Conservation (phyloP, 2,329 filamentous ascomycete species). For the Diaporthe ampelina region DNA sequence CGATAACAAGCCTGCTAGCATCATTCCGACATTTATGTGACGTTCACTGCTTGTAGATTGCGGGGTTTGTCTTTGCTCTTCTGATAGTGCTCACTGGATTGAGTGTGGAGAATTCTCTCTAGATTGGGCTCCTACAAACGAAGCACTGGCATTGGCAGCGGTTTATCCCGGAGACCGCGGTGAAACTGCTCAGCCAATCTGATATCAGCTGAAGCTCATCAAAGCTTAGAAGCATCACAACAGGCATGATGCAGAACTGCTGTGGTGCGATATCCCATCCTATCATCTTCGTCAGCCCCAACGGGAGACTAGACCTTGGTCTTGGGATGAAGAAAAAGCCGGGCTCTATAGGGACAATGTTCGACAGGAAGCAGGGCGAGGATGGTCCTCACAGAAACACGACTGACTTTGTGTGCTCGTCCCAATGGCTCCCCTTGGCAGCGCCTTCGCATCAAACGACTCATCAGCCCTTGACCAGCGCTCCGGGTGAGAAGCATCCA, state of each 20-base stretch:
- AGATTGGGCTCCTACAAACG: slow-evolving; percentile 22
- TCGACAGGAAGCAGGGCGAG: too few species aligned
- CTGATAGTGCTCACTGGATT: neutral
- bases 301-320: neutral
- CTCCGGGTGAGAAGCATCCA: slow-evolving; percentile 31
- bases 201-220: slow-evolving; percentile 45
- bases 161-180: slow-evolving; percentile 30
- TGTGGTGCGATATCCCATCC: slow-evolving; percentile 44
- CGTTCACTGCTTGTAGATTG: neutral
- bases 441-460: slow-evolving; percentile 36
- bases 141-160: slow-evolving; percentile 38
- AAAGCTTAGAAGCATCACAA: slow-evolving; percentile 44
- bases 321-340: too few species aligned
- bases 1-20: neutral
- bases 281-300: slow-evolving; percentile 17
- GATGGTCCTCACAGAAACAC: slow-evolving; percentile 13
- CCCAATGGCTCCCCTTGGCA: slow-evolving; percentile 20
- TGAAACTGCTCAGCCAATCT: slow-evolving; percentile 34
- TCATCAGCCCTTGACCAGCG: slow-evolving; percentile 34
- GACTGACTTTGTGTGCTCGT: slow-evolving; percentile 9
- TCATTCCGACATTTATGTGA: neutral
- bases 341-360: too few species aligned
- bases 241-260: slow-evolving; percentile 45
- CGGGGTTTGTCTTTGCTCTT: neutral
- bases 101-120: neutral